A percentile compares a stretch with the other conserved stretches of the same genome.
Evolutionary conservation across 495 filamentous ascomycete species (phyloP).

Genomic region (Rostrohypoxylon terebratum): DNA sequence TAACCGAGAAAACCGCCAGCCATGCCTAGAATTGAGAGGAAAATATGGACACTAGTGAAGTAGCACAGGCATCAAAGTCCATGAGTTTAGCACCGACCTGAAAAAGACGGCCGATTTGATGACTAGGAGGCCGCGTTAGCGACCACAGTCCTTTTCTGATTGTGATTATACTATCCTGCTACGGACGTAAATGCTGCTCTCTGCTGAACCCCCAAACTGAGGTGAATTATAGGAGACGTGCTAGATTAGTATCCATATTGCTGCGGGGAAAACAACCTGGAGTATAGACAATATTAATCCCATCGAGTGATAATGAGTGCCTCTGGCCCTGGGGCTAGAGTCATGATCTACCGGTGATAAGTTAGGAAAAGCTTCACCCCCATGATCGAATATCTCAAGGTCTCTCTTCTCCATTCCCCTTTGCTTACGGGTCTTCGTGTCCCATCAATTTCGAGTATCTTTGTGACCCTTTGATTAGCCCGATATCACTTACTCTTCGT

Average conservation of each 20-base stretch:
- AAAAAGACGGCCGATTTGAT: neutral
- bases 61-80: neutral
- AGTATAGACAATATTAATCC: neutral
- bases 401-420: neutral
- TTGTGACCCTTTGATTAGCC: neutral
- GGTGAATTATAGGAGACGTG: neutral
- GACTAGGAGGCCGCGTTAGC: neutral
- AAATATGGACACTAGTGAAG: neutral
- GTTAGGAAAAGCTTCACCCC: neutral
- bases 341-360: neutral
- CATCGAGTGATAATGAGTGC: neutral
- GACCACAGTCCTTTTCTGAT: neutral
- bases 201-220: neutral
- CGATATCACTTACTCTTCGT: neutral
- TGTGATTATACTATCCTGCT: neutral
- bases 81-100: neutral
- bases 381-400: neutral
- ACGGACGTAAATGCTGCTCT: neutral
- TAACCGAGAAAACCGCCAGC: conserved; percentile 4
- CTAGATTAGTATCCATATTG: neutral
- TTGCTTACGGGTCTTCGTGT: neutral
- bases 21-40: neutral
- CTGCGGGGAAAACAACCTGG: neutral
- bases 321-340: neutral
- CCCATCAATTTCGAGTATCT: neutral